Conservation (phyloP, 116 monocot genomes). For the Iris pallida region DNA sequence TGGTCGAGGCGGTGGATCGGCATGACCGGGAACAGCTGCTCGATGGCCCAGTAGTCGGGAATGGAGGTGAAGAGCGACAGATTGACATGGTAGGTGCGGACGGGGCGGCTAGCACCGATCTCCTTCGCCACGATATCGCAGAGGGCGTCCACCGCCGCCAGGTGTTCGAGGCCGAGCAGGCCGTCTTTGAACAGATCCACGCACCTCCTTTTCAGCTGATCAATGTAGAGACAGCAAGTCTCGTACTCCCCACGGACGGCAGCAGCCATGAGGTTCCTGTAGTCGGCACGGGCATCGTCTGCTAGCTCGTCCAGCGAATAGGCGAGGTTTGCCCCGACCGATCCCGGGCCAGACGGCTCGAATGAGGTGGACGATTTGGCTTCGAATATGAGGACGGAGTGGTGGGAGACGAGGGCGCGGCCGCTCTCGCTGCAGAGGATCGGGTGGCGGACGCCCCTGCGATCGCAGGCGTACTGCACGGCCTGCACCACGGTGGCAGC, state of each 20-base stretch:
- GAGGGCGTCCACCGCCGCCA: slow-evolving; percentile 56
- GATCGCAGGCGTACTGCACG: slow-evolving; percentile 48
- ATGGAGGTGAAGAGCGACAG: slow-evolving; percentile 73
- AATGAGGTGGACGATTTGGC: slow-evolving; percentile 34
- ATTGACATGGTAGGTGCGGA: slow-evolving; percentile 51
- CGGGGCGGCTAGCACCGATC: slow-evolving; percentile 22
- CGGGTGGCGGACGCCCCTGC: slow-evolving; percentile 51
- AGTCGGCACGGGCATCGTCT: slow-evolving; percentile 44
- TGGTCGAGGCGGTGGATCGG: slow-evolving; percentile 67
- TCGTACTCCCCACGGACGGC: slow-evolving; percentile 46
- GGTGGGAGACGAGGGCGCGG: slow-evolving; percentile 72
- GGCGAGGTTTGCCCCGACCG: slow-evolving; percentile 19
- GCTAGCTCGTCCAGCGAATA: slow-evolving; percentile 37
- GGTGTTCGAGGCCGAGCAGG: slow-evolving; percentile 49
- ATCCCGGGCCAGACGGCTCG: slow-evolving; percentile 14
- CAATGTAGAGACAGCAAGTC: slow-evolving; percentile 27
- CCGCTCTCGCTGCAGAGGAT: slow-evolving; percentile 82
- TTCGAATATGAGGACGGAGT: slow-evolving; percentile 75
- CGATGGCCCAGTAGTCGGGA: slow-evolving; percentile 73
- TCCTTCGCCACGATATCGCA: slow-evolving; percentile 50
- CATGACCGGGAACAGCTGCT: slow-evolving; percentile 61
- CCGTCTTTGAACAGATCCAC: slow-evolving; percentile 67
- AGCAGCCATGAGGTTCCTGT: slow-evolving; percentile 48
- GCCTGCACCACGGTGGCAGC: slow-evolving; percentile 48
- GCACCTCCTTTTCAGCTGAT: slow-evolving; percentile 54